Evolutionary conservation across 2,329 filamentous ascomycete species (phyloP), one percentile per base, ranked within the genome.

Genomic region (Fusarium sp.): DNA sequence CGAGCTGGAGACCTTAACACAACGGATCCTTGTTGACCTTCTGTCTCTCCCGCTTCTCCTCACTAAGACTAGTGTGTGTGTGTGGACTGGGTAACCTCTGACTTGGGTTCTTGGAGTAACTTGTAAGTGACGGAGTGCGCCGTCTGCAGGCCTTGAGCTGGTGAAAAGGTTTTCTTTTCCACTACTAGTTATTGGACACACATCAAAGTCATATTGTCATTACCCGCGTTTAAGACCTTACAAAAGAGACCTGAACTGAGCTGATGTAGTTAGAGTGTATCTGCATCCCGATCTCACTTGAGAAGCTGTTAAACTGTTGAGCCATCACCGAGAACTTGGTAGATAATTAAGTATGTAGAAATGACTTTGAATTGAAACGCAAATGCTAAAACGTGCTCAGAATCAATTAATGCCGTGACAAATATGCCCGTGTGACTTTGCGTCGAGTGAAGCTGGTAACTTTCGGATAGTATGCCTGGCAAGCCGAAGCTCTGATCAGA

Each of bases 111-210:
- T n/a, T 37, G 15, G 28, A 44, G 40, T 37, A 19, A 52, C 41
- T 39, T 63, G 39, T 55, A 47, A 60, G 59, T 62, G 48, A 66
- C 28, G 62, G 55, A 68, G 43, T 53, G 19, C 35, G 56, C 62
- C 50, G 22, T 26, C 58, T 37, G 35, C n/a, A 37, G 48, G 24
- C 32, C 33, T 35, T 45, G 37, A 45, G 26, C 33, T 47, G 37
- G 37, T 46, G 41, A 35, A 55, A 47, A 39, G 28, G 17, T n/a
- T 30, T 60, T 56, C 32, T 30, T 26, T 44, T 35, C 33, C 33
- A 24, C 30, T 32, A n/a, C 33, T 20, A n/a, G n/a, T n/a, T n/a
- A 39, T 39, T 50, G 24, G 19, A n/a, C 14, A 22, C n/a, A 40
- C 28, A 26, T 20, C 13, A 11, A 30, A 35, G 28, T 47, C 14